These are phyloP conservation scores for Coelastrella sp. DNA, from an alignment of 139 green algal genomes.

Conservation along the genomic window DNA sequence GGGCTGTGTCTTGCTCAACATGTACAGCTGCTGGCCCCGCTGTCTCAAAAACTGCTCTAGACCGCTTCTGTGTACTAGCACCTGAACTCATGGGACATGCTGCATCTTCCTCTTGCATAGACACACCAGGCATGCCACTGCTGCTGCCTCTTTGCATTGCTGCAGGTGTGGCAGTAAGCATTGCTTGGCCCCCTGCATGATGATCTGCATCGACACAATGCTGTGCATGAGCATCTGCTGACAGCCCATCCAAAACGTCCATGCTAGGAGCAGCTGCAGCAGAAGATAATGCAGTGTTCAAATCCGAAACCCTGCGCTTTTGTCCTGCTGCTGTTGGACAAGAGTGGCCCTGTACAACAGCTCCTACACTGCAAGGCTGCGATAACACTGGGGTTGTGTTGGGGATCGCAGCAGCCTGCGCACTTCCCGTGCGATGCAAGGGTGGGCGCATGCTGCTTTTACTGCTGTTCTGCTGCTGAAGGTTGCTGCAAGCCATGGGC, in stretches of 20 bases:
- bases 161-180: background rate
- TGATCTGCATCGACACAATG: background rate
- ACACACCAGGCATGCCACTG: background rate
- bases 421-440: constrained; percentile 22
- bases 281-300: constrained; percentile 7
- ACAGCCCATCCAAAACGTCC: background rate
- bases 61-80: constrained; percentile 21
- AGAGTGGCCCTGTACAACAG: background rate
- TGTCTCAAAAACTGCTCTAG: constrained; percentile 22
- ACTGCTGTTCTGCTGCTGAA: constrained; percentile 17
- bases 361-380: background rate
- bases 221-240: background rate
- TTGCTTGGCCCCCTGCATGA: background rate
- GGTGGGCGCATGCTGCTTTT: constrained; percentile 27
- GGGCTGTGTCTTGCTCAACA: background rate
- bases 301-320: constrained; percentile 3
- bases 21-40: background rate
- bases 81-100: constrained; percentile 43
- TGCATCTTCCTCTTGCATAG: background rate
- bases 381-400: constrained; percentile 1
- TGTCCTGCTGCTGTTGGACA: background rate
- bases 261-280: background rate
- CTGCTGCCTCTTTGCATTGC: background rate
- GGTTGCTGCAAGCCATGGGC: background rate
- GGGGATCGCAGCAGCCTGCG: constrained; percentile 1